These are phyloP conservation scores for Echria macrotheca DNA, from an alignment of 495 filamentous ascomycete species.

Conservation along the genomic window DNA sequence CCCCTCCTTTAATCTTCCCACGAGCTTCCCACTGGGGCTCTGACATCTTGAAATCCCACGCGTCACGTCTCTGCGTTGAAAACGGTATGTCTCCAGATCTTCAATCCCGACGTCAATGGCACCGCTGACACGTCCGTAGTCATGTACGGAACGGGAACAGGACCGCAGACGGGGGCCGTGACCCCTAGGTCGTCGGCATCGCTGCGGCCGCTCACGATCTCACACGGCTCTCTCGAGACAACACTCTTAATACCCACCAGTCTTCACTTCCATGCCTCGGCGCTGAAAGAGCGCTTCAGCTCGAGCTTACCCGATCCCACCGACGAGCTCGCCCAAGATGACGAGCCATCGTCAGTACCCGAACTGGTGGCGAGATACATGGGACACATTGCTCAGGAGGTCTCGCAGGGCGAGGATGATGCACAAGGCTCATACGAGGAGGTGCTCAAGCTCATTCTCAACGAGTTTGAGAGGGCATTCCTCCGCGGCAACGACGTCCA, in stretches of 20 bases:
- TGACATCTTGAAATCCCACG: not conserved
- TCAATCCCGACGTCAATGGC: not conserved
- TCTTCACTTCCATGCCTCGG: constrained; percentile 90
- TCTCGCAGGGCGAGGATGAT: constrained; percentile 88
- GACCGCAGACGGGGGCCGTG: constrained; percentile 88
- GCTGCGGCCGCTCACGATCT: constrained; percentile 78
- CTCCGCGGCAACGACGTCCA: constrained; percentile 95
- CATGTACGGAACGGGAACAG: constrained; percentile 85
- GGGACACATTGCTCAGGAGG: constrained; percentile 76
- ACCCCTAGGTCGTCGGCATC: constrained; percentile 87
- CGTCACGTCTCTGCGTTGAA: not conserved
- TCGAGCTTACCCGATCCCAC: constrained; percentile 81
- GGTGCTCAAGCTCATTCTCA: constrained; percentile 79
- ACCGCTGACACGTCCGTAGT: not conserved
- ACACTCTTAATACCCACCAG: constrained; percentile 90
- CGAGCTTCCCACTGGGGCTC: not conserved
- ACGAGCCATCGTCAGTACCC: constrained; percentile 87
- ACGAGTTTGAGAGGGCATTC: constrained; percentile 93
- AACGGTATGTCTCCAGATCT: not conserved
- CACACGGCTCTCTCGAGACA: constrained; percentile 90
- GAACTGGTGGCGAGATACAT: constrained; percentile 92
- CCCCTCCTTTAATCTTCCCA: not conserved
- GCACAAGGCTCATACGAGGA: constrained; percentile 76
- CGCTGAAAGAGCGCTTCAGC: constrained; percentile 81
- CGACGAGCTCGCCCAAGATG: constrained; percentile 94